Conservation (phyloP, 441 rosid species). For the Geranium incanum region DNA sequence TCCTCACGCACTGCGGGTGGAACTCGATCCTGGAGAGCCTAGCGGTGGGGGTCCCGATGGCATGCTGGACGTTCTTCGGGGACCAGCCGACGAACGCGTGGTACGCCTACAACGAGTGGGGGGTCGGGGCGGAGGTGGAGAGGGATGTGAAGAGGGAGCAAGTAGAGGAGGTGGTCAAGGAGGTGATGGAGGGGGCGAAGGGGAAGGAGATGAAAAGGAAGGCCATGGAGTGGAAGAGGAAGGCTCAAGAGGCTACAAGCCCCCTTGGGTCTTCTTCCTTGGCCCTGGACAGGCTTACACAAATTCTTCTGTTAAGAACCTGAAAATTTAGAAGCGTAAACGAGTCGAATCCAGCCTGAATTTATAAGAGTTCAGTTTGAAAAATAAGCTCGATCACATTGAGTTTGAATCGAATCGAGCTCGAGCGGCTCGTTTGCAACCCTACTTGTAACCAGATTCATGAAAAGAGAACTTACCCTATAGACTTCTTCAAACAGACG, state of each 20-base stretch:
- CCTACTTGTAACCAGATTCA: no score
- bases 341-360: no score
- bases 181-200: conserved; percentile 15
- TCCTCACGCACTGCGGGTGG: conserved; percentile 56
- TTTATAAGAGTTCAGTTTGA: no score
- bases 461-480: no score
- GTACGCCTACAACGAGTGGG: conserved; percentile 34
- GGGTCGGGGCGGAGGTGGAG: conserved; percentile 15
- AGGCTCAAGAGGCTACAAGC: conserved; percentile 2
- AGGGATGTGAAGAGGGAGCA: conserved; percentile 14
- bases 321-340: neutral
- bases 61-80: conserved; percentile 60
- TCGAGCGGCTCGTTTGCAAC: no score
- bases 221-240: conserved; percentile 15
- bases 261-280: neutral
- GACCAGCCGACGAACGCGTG: conserved; percentile 54
- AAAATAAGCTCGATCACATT: no score
- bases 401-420: no score
- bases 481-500: no score
- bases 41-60: conserved; percentile 41
- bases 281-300: neutral
- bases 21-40: conserved; percentile 51
- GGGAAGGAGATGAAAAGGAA: conserved; percentile 13
- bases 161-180: conserved; percentile 14
- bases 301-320: neutral